Evolutionary conservation across 169 alveolate species (phyloP), one percentile per base, ranked within the genome.

Genomic region (Eimeria sp.): DNA sequence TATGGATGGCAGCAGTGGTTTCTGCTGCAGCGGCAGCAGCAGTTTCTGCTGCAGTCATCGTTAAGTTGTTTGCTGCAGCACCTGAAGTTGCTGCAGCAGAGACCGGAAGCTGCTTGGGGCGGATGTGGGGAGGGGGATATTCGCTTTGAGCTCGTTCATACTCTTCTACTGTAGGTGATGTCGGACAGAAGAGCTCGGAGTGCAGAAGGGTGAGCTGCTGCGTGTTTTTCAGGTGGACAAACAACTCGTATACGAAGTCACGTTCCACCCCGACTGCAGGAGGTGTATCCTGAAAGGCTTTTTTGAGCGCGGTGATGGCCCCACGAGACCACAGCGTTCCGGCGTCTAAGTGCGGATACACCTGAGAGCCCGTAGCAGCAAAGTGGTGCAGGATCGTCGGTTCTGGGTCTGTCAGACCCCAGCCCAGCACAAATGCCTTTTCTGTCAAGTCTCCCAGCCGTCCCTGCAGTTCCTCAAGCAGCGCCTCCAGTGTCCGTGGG

Each of bases 161-260:
- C 30, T 91, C 67, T 25, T 47, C 25, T 6, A 82, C 45, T 5
- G 34, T n/a, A 14, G 95, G 95, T 4, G 90, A 25, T 7, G 14
- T 16, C 11, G 95, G 90, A 51, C 95, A 91, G 78, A 91, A 91
- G 13, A 91, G 47, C 4, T 51, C 63, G 11, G 95, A 91, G 61
- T 91, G 95, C 65, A 72, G 78, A 67, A 91, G 27, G 45, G n/a
- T 73, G 30, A 91, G 47, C n/a, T 72, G 67, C 45, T 82, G 78
- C 5, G 89, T 34, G 11, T 91, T 58, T 27, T 91, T 51, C 47
- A 91, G 80, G 63, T 72, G 86, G 25, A 57, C 34, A 30, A 43
- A 73, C 90, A 91, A 47, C 90, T 91, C 95, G 34, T 91, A 82
- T 5, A 91, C 30, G n/a, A 82, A 82, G 20, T 91, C 95, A 5